Evolutionary conservation across 208 protist genomes (phyloP).

Genomic region (Tritrichomonas foetus): DNA sequence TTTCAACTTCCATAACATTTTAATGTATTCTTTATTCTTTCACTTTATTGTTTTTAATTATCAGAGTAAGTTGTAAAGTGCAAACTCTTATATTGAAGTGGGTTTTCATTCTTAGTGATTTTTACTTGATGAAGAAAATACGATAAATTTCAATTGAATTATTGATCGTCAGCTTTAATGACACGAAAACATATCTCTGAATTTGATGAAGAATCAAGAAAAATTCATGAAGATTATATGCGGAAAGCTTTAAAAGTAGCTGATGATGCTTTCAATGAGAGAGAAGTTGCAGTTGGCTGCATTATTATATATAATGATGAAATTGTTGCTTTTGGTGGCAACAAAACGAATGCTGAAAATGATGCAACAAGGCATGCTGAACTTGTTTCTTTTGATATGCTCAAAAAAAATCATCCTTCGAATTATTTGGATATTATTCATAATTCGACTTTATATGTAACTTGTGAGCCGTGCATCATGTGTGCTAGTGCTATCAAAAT

Average conservation of each 20-base stretch:
- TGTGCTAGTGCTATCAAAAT: conserved; percentile 53
- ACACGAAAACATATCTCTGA: too few species aligned
- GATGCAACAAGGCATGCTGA: conserved; percentile 48
- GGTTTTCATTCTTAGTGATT: too few species aligned
- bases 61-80: too few species aligned
- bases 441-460: conserved; percentile 56
- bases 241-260: not conserved
- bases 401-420: not conserved
- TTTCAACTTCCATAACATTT: too few species aligned
- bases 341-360: conserved; percentile 50
- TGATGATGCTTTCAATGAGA: not conserved
- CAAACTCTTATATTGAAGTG: too few species aligned
- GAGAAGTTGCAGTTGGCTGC: conserved; percentile 61
- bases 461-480: conserved; percentile 63
- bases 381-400: conserved; percentile 44
- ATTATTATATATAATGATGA: conserved; percentile 50
- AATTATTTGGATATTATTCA: not conserved
- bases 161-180: not conserved
- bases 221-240: conserved; percentile 26
- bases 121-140: not conserved
- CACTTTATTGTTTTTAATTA: too few species aligned
- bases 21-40: too few species aligned
- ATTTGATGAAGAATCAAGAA: not conserved
- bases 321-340: conserved; percentile 48
- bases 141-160: not conserved